Percentiles rank a stretch among this genome's conserved stretches.
These are phyloP conservation scores for Metschnikowia lochheadii DNA, from an alignment of 805 yeast genomes.

Conservation along the genomic window DNA sequence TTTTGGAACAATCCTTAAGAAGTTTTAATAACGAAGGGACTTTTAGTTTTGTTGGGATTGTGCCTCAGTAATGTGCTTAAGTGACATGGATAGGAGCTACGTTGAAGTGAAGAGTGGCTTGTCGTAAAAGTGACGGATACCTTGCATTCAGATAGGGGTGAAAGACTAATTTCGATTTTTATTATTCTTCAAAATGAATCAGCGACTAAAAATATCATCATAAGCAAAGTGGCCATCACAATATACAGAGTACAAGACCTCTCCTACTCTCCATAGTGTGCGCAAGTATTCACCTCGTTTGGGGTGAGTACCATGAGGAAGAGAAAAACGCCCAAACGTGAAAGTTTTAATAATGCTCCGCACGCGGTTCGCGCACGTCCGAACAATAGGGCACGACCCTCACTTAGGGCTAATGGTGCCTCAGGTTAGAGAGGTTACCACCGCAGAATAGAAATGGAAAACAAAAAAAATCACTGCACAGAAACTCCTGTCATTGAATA, in stretches of 20 bases:
- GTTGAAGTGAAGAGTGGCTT: not conserved
- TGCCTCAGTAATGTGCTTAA: not conserved
- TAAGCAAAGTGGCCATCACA: constrained; percentile 12
- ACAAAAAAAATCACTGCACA: not conserved
- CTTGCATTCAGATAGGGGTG: constrained; percentile 24
- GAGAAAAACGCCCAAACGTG: not conserved
- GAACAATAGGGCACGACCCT: not conserved
- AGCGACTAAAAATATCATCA: constrained; percentile 18
- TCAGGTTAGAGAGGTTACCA: no score
- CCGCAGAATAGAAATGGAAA: no score
- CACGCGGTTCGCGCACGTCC: not conserved
- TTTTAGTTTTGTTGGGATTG: no score
- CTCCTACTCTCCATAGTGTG: constrained; percentile 13
- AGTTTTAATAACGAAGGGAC: no score
- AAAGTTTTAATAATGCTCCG: not conserved
- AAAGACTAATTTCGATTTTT: constrained; percentile 21
- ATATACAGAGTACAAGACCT: constrained; percentile 15
- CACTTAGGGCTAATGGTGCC: not conserved
- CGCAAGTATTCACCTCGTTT: not conserved
- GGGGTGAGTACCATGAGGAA: not conserved
- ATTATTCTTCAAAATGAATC: constrained; percentile 16
- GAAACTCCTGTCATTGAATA: not conserved
- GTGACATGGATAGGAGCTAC: not conserved
- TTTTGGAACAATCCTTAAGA: no score
- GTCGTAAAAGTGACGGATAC: constrained; percentile 3